Conservation (phyloP, 2,329 filamentous ascomycete species). For the Ascochyta rabiei region DNA sequence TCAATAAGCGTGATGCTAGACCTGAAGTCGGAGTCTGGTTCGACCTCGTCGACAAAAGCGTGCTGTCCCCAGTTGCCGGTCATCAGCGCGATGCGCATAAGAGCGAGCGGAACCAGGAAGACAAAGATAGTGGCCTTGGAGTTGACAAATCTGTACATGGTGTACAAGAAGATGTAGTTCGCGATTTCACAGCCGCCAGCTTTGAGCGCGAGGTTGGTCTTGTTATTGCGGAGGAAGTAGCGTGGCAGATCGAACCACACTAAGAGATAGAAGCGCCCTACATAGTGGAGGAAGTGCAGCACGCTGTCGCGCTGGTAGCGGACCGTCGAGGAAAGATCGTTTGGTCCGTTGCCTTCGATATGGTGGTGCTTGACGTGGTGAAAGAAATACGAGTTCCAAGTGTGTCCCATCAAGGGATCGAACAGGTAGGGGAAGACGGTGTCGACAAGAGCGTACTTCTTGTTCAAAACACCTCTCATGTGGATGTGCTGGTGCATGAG, state of each 20-base stretch:
- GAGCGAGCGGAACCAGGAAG: constrained; percentile 68
- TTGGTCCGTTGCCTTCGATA: constrained; percentile 78
- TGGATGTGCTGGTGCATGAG: constrained; percentile 89
- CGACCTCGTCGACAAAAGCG: constrained; percentile 75
- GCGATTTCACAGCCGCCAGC: constrained; percentile 67
- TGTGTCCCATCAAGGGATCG: constrained; percentile 80
- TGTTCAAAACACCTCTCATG: constrained; percentile 69
- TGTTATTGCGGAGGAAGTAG: constrained; percentile 73
- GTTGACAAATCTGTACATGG: constrained; percentile 57
- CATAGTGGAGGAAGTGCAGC: constrained; percentile 71
- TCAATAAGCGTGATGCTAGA: constrained; percentile 82
- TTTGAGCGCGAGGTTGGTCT: constrained; percentile 60
- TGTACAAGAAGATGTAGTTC: constrained; percentile 54
- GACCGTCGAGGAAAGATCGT: constrained; percentile 77
- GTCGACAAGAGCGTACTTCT: constrained; percentile 64
- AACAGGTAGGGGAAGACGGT: constrained; percentile 72
- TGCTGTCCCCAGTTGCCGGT: constrained; percentile 86
- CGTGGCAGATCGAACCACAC: constrained; percentile 76
- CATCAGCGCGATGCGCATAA: constrained; percentile 76
- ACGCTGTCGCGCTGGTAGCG: constrained; percentile 75
- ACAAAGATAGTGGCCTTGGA: constrained; percentile 66
- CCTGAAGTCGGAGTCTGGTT: constrained; percentile 78
- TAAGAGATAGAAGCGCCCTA: constrained; percentile 74
- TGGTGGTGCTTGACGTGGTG: constrained; percentile 89
- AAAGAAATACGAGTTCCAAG: constrained; percentile 85